Evolutionary conservation across 306 rosid genomes (phyloP).

Genomic region (Cucurbita pepo): DNA sequence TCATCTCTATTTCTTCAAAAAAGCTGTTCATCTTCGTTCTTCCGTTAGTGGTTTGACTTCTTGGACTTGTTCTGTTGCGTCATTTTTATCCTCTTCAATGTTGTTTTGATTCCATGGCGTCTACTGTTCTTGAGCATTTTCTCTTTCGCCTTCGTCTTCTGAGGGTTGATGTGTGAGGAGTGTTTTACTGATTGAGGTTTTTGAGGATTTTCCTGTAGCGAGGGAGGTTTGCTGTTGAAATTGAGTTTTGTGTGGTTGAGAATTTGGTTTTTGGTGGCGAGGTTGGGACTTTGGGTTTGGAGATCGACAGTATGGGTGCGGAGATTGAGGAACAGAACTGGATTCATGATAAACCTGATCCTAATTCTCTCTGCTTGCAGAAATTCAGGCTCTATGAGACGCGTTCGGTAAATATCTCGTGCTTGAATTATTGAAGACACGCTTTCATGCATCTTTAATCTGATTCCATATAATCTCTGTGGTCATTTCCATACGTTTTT

Average conservation of each 20-base stretch:
- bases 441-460: not conserved
- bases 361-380: constrained; percentile 43
- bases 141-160: constrained; percentile 10
- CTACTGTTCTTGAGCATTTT: not conserved
- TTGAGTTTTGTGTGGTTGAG: constrained; percentile 10
- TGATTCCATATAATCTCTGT: constrained; percentile 6
- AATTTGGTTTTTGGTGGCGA: constrained; percentile 4
- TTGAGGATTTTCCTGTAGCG: constrained; percentile 11
- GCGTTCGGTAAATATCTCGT: constrained; percentile 47
- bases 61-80: not conserved
- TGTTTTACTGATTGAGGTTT: not conserved
- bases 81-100: not conserved
- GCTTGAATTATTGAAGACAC: not conserved
- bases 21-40: constrained; percentile 6
- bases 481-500: not conserved
- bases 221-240: constrained; percentile 4
- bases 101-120: not conserved
- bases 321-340: constrained; percentile 19
- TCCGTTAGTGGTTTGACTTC: not conserved
- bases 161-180: not conserved
- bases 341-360: constrained; percentile 25
- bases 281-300: constrained; percentile 44
- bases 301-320: constrained; percentile 48
- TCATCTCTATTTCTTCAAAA: constrained; percentile 19
- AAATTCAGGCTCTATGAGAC: constrained; percentile 94